phyloP scores from a whole-genome alignment of 2,329 filamentous ascomycete genomes.

The Apiospora aurea region DNA sequence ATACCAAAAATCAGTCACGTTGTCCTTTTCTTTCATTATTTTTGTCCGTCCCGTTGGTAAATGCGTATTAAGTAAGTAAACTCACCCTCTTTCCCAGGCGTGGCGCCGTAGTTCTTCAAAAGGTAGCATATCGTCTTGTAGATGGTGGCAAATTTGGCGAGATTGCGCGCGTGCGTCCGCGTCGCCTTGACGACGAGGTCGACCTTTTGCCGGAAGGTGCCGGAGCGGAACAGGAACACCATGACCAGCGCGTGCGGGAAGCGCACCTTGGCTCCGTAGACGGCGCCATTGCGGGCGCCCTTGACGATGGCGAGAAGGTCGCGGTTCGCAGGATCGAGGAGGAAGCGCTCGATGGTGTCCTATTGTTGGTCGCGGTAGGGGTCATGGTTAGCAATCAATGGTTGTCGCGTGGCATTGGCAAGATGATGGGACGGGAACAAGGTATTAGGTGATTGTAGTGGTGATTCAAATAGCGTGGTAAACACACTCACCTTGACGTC shows the following conservation, averaged over 20 bases:
- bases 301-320: slow-evolving; percentile 87
- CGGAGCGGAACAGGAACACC: slow-evolving; percentile 95
- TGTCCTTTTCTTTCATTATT: neutral
- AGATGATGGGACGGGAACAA: neutral
- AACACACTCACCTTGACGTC: slow-evolving; percentile 30
- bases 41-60: neutral
- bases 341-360: slow-evolving; percentile 75
- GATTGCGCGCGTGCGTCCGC: slow-evolving; percentile 86
- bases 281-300: slow-evolving; percentile 92
- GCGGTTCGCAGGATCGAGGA: slow-evolving; percentile 85
- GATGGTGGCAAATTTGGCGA: slow-evolving; percentile 87
- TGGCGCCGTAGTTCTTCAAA: slow-evolving; percentile 68
- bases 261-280: slow-evolving; percentile 96
- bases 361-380: slow-evolving; percentile 43
- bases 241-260: slow-evolving; percentile 98
- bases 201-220: slow-evolving; percentile 82
- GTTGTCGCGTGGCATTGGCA: neutral
- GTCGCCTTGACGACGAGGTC: slow-evolving; percentile 84
- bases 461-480: neutral
- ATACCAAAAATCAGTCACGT: neutral
- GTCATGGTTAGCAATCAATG: slow-evolving; percentile 12
- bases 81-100: slow-evolving; percentile 65
- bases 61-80: slow-evolving; percentile 18
- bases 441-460: neutral
- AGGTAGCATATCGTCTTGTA: slow-evolving; percentile 86